Conservation (phyloP, 2,329 filamentous ascomycete species). For the Waltergamsia citrina region DNA sequence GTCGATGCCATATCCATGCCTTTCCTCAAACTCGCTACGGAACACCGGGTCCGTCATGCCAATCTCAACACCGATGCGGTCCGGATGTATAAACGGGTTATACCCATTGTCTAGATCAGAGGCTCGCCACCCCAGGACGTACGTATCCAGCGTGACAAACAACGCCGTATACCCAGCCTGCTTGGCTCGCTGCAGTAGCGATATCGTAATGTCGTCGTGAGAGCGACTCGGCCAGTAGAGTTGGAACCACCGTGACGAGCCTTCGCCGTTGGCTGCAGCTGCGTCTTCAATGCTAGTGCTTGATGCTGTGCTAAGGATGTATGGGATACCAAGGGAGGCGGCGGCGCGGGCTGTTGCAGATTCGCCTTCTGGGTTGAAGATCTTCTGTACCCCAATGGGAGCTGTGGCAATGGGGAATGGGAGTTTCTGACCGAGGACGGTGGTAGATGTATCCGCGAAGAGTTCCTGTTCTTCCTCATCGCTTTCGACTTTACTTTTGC, state of each 20-base stretch:
- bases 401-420: conserved; percentile 25
- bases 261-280: conserved; percentile 41
- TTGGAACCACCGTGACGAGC: conserved; percentile 53
- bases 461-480: neutral
- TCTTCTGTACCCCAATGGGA: conserved; percentile 59
- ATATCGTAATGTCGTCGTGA: conserved; percentile 50
- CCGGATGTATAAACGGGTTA: conserved; percentile 38
- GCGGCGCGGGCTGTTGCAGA: conserved; percentile 37
- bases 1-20: conserved; percentile 28
- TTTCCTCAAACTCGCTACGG: conserved; percentile 39
- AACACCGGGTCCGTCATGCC: conserved; percentile 56
- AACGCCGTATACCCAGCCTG: conserved; percentile 49
- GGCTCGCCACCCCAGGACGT: conserved; percentile 54
- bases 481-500: no score
- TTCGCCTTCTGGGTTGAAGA: conserved; percentile 40
- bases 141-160: conserved; percentile 59
- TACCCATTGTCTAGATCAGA: conserved; percentile 52
- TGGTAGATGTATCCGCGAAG: conserved; percentile 28
- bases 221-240: conserved; percentile 52
- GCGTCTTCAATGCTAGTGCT: conserved; percentile 52
- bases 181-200: conserved; percentile 47
- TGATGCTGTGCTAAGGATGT: conserved; percentile 52
- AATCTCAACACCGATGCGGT: conserved; percentile 41
- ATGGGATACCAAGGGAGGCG: conserved; percentile 46
- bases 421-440: conserved; percentile 36